These are phyloP conservation scores for Saussurea involucrata DNA, from an alignment of 129 eudicot species.

Conservation along the genomic window DNA sequence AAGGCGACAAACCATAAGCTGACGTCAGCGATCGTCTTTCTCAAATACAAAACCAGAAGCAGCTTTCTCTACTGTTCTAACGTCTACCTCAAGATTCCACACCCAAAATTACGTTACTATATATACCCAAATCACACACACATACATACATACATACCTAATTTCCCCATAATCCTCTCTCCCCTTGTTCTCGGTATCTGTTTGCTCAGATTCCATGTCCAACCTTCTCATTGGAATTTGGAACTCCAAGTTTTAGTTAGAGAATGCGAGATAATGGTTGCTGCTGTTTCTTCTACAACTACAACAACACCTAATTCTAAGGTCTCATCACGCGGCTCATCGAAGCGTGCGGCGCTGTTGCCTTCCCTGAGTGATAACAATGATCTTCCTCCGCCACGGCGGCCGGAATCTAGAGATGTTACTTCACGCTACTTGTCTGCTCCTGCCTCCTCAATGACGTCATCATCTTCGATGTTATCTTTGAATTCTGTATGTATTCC, in stretches of 20 bases:
- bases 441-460: constrained; percentile 21
- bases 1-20: background rate
- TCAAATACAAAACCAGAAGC: background rate
- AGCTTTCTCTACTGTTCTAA: background rate
- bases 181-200: background rate
- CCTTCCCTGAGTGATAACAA: constrained; percentile 43
- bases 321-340: constrained; percentile 21
- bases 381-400: constrained; percentile 31
- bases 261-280: constrained; percentile 42
- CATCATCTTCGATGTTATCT: constrained; percentile 38
- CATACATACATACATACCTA: too few species aligned
- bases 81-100: background rate
- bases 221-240: background rate
- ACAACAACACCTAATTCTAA: constrained; percentile 39
- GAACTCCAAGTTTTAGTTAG: background rate
- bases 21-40: background rate
- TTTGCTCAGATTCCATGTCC: background rate
- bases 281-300: constrained; percentile 31
- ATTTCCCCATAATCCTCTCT: too few species aligned
- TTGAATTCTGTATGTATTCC: constrained; percentile 32
- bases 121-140: background rate
- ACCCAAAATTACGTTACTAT: background rate
- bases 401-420: constrained; percentile 49
- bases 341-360: constrained; percentile 55
- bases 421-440: constrained; percentile 60